Percentiles rank a stretch among this genome's conserved stretches.
These are phyloP conservation scores for Lasiodiplodia sp. DNA, from an alignment of 2,329 filamentous ascomycete species.

Conservation along the genomic window DNA sequence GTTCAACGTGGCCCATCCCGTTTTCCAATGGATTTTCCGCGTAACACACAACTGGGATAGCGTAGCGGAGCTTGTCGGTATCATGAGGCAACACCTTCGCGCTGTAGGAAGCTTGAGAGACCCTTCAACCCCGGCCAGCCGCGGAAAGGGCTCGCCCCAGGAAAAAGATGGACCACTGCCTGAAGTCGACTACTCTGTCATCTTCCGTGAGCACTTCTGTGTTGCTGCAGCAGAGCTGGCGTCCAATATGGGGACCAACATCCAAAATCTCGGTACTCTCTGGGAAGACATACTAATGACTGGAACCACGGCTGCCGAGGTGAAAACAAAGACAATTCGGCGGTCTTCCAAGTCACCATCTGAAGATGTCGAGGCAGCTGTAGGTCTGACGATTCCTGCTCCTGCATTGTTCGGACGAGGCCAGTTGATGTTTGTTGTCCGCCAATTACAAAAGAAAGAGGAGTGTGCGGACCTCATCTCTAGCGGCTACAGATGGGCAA, in stretches of 20 bases:
- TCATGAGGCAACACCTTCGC: constrained; percentile 76
- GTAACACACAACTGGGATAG: constrained; percentile 79
- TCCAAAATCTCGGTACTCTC: constrained; percentile 71
- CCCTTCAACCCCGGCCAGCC: constrained; percentile 38
- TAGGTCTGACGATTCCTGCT: constrained; percentile 42
- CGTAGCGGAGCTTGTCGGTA: constrained; percentile 71
- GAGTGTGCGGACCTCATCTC: constrained; percentile 72
- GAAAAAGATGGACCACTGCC: constrained; percentile 57
- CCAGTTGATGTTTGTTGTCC: constrained; percentile 81
- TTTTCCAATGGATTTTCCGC: constrained; percentile 88
- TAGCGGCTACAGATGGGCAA: constrained; percentile 78
- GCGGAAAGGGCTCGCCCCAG: constrained; percentile 31
- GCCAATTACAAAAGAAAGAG: constrained; percentile 62
- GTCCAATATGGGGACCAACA: constrained; percentile 66
- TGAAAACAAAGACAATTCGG: constrained; percentile 8
- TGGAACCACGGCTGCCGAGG: constrained; percentile 48
- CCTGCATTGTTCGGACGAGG: constrained; percentile 67
- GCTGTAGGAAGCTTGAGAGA: constrained; percentile 52
- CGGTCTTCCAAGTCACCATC: constrained; percentile 22
- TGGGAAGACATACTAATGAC: constrained; percentile 80
- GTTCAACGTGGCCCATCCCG: constrained; percentile 77
- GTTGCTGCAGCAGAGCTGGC: constrained; percentile 79
- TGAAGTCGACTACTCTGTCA: constrained; percentile 73
- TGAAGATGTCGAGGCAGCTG: constrained; percentile 48
- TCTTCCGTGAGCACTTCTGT: constrained; percentile 86